Percentiles rank a stretch among this genome's conserved stretches.
Evolutionary conservation across 2,329 filamentous ascomycete genomes (phyloP).

Genomic region (Ophiostoma triangulosporum): DNA sequence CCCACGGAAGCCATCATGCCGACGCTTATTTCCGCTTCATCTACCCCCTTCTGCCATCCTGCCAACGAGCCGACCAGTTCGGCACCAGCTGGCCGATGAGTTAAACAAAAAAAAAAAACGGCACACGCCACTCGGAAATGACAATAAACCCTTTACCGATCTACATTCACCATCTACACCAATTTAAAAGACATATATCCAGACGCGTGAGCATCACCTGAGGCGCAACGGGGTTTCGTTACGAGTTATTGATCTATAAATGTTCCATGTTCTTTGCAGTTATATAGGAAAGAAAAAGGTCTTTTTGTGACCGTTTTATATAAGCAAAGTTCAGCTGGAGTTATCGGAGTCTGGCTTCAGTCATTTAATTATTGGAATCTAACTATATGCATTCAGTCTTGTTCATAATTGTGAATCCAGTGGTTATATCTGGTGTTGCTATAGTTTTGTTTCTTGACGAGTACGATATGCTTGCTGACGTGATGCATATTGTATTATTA

Average conservation of each 20-base stretch:
- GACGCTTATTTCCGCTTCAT: neutral
- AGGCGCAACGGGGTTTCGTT: constrained; percentile 2
- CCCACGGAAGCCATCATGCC: neutral
- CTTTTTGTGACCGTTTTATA: constrained; percentile 4
- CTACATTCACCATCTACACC: neutral
- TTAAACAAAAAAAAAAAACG: neutral
- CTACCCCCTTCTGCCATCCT: neutral
- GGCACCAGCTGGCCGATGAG: too few relatives aligned
- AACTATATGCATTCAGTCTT: neutral
- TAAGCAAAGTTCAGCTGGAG: constrained; percentile 7
- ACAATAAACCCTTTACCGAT: neutral
- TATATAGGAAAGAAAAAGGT: constrained; percentile 1
- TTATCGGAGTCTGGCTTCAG: constrained; percentile 9
- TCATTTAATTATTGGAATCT: neutral
- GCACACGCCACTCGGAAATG: neutral
- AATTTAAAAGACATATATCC: neutral
- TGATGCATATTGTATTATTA: too few relatives aligned
- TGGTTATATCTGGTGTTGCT: too few relatives aligned
- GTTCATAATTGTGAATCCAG: too few relatives aligned
- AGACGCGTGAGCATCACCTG: constrained; percentile 6
- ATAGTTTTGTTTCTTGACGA: too few relatives aligned
- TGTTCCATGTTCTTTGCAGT: neutral
- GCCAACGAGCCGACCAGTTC: too few relatives aligned
- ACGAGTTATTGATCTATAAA: neutral
- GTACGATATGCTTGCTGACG: too few relatives aligned